phyloP scores from a whole-genome alignment of 2,329 filamentous ascomycete species.

The Ophiostoma himal-ulmi region DNA sequence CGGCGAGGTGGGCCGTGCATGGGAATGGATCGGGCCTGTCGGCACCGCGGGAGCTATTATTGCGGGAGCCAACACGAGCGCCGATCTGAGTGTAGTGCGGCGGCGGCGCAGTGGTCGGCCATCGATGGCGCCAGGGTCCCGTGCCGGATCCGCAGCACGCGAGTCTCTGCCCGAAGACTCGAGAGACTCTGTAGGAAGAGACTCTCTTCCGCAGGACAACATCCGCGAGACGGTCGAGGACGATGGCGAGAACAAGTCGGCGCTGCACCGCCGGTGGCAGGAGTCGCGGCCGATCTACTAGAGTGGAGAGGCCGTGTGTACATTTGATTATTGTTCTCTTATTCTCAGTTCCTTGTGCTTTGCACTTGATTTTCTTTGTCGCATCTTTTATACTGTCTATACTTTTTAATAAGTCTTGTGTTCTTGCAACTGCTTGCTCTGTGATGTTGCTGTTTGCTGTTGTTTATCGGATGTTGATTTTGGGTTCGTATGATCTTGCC shows the following conservation, averaged over 20 bases:
- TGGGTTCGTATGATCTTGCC: too few relatives aligned
- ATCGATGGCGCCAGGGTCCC: conserved; percentile 39
- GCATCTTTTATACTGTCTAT: background rate
- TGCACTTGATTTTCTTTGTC: background rate
- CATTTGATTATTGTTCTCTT: background rate
- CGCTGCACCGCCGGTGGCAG: conserved; percentile 37
- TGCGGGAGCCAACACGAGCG: conserved; percentile 29
- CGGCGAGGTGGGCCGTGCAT: conserved; percentile 60
- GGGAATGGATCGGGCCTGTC: conserved; percentile 63
- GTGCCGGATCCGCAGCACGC: conserved; percentile 30
- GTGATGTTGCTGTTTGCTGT: background rate
- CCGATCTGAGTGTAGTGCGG: conserved; percentile 28
- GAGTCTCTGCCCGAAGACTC: background rate
- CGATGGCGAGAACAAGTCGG: conserved; percentile 26
- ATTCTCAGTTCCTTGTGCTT: background rate
- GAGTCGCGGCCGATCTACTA: conserved; percentile 33
- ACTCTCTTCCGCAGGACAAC: conserved; percentile 25
- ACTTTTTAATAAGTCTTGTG: background rate
- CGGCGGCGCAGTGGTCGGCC: conserved; percentile 49
- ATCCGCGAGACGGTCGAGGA: conserved; percentile 34
- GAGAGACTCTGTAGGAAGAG: conserved; percentile 28
- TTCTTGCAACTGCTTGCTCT: background rate
- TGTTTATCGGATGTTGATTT: background rate
- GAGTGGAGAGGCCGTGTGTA: background rate
- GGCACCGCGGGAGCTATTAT: conserved; percentile 34